phyloP scores from a whole-genome alignment of 1,284 basidiomycete genomes.

The Mrakiaceae sp. region DNA sequence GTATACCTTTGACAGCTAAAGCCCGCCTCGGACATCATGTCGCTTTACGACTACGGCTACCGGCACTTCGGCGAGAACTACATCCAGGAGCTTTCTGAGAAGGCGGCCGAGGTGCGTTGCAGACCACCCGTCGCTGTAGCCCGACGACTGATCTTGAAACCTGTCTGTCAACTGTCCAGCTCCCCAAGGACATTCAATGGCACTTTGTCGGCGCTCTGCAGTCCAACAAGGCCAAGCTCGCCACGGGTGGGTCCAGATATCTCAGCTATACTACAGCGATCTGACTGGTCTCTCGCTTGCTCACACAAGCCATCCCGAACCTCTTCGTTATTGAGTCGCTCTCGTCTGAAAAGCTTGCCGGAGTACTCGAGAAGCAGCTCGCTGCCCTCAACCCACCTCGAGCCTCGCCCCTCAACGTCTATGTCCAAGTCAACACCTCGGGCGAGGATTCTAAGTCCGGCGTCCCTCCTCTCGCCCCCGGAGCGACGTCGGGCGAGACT shows the following conservation, averaged over 20 bases:
- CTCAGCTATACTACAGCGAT: no score
- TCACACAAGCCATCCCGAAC: constrained; percentile 64
- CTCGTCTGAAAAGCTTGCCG: constrained; percentile 74
- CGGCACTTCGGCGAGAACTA: constrained; percentile 95
- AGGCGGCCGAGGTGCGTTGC: constrained; percentile 56
- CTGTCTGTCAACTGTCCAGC: constrained; percentile 37
- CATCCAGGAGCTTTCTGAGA: constrained; percentile 88
- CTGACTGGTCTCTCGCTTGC: background rate
- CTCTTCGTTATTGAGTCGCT: constrained; percentile 82
- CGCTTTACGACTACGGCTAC: constrained; percentile 67
- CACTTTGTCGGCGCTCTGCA: constrained; percentile 94
- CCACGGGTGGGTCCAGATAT: constrained; percentile 55
- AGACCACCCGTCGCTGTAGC: background rate
- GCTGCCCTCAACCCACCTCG: constrained; percentile 29
- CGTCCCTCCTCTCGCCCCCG: constrained; percentile 46
- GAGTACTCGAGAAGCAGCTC: constrained; percentile 66
- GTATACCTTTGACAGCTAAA: constrained; percentile 44
- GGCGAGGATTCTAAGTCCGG: constrained; percentile 85
- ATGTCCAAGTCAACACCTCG: constrained; percentile 91
- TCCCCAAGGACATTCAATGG: constrained; percentile 78
- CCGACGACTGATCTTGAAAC: constrained; percentile 4
- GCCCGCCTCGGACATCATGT: constrained; percentile 72
- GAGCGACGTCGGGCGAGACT: constrained; percentile 40
- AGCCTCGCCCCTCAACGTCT: constrained; percentile 53
- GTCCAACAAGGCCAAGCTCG: constrained; percentile 83